These are phyloP conservation scores for Pseudoneurospora amorphoporcata DNA, from an alignment of 495 filamentous ascomycete species.

Conservation along the genomic window DNA sequence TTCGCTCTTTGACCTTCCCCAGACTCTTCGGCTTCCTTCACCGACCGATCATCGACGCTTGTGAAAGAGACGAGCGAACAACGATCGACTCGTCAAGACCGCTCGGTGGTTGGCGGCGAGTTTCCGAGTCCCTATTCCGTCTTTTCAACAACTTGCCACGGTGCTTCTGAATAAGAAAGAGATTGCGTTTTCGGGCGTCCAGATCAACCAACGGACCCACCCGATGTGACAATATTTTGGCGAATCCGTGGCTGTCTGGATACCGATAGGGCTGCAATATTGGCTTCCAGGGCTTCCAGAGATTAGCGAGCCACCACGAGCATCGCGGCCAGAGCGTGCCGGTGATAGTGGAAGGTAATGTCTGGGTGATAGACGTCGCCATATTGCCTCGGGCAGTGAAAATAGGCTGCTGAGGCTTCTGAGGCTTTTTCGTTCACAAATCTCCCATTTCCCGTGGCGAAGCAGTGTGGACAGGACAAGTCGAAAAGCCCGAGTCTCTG, in stretches of 20 bases:
- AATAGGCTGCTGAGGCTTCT: background rate
- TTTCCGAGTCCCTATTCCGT: background rate
- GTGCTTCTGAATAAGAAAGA: background rate
- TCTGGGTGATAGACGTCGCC: background rate
- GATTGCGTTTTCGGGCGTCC: background rate
- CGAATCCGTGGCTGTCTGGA: background rate
- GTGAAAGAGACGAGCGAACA: background rate
- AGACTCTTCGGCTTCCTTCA: background rate
- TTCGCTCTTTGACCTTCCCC: background rate
- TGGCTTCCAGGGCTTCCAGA: background rate
- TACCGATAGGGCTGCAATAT: background rate
- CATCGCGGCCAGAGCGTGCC: background rate
- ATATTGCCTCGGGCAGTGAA: background rate
- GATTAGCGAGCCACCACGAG: background rate
- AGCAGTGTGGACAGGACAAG: background rate
- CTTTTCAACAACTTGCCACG: background rate
- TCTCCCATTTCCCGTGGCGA: background rate
- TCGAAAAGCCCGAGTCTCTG: background rate
- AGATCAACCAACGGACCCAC: background rate
- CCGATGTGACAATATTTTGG: background rate
- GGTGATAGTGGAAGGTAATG: background rate
- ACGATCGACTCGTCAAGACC: background rate
- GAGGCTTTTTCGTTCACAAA: background rate
- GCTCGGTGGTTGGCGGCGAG: background rate
- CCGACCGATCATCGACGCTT: background rate